Percentiles rank a stretch among this genome's conserved stretches.
Conservation (phyloP, 2,329 filamentous ascomycete genomes). For the Alternaria postmessia region DNA sequence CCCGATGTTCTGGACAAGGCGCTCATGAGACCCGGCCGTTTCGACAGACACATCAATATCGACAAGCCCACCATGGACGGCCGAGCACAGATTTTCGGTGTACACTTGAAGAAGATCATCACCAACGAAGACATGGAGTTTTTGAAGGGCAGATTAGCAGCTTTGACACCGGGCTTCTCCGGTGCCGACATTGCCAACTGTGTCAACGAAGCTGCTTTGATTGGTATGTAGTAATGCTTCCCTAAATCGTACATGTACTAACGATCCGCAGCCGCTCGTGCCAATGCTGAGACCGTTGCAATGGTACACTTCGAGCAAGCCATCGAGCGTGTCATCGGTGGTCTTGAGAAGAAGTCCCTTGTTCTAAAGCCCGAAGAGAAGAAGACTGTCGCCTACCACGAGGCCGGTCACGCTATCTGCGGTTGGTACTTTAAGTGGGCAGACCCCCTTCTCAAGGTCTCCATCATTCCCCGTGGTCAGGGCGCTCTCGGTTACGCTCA, state of each 20-base stretch:
- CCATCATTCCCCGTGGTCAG: slow-evolving; percentile 95
- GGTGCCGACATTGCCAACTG: slow-evolving; percentile 99
- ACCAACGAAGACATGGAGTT: slow-evolving; percentile 90
- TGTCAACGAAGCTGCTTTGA: slow-evolving; percentile 95
- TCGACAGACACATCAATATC: slow-evolving; percentile 95
- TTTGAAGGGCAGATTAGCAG: slow-evolving; percentile 85
- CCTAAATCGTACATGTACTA: slow-evolving; percentile 44
- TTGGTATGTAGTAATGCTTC: slow-evolving; percentile 70
- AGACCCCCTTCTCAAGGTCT: slow-evolving; percentile 97
- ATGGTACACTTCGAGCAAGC: slow-evolving; percentile 97
- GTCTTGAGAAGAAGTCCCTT: slow-evolving; percentile 95
- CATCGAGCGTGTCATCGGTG: slow-evolving; percentile 95
- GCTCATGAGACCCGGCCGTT: slow-evolving; percentile 93
- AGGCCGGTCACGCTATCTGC: slow-evolving; percentile 97
- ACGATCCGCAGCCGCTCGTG: slow-evolving; percentile 75
- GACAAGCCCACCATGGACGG: slow-evolving; percentile 97
- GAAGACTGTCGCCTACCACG: slow-evolving; percentile 95
- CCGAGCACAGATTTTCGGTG: slow-evolving; percentile 92
- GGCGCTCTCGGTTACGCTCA: slow-evolving; percentile 95
- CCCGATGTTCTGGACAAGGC: slow-evolving; percentile 95
- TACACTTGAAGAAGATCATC: slow-evolving; percentile 93
- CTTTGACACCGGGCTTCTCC: slow-evolving; percentile 93
- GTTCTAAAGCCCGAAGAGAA: slow-evolving; percentile 95
- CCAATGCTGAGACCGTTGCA: slow-evolving; percentile 78
- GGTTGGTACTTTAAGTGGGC: slow-evolving; percentile 97